Evolutionary conservation across 768 basidiomycete species (phyloP).

Genomic region (Rhodotorula kratochvilovae): DNA sequence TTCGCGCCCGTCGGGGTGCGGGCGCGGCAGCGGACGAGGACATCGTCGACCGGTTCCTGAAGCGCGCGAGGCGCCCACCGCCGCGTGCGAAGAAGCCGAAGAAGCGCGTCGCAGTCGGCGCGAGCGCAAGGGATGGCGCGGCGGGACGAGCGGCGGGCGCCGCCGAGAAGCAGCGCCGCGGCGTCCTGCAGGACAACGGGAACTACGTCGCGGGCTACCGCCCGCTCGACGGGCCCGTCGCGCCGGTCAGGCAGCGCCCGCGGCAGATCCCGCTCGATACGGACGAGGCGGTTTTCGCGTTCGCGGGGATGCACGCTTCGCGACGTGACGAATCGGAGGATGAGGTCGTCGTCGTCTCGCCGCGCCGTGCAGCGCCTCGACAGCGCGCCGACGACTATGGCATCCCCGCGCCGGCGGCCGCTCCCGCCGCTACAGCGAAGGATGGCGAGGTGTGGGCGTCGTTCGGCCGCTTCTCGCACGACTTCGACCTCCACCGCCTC

Average conservation of each 20-base stretch:
- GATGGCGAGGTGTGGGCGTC: conserved; percentile 29
- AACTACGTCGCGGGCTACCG: neutral
- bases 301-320: neutral
- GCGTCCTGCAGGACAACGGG: neutral
- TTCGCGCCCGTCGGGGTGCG: conserved; percentile 21
- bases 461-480: conserved; percentile 46
- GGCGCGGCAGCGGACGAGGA: conserved; percentile 12
- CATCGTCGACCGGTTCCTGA: conserved; percentile 39
- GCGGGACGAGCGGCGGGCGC: neutral
- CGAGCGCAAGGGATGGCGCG: neutral
- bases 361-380: neutral
- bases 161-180: too few relatives aligned
- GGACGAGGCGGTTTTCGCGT: conserved; percentile 25
- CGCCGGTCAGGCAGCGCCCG: neutral
- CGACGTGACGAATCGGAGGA: neutral
- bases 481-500: conserved; percentile 57
- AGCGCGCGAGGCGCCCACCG: conserved; percentile 12
- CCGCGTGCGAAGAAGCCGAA: neutral
- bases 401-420: neutral
- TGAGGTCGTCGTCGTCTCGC: neutral
- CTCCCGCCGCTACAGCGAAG: neutral
- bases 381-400: neutral
- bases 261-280: conserved; percentile 25
- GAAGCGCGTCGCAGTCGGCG: neutral
- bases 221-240: neutral